Evolutionary conservation across 352 stramenopile genomes (phyloP), one percentile per base, ranked within the genome.

Genomic region (Pseudoperonospora humuli): DNA sequence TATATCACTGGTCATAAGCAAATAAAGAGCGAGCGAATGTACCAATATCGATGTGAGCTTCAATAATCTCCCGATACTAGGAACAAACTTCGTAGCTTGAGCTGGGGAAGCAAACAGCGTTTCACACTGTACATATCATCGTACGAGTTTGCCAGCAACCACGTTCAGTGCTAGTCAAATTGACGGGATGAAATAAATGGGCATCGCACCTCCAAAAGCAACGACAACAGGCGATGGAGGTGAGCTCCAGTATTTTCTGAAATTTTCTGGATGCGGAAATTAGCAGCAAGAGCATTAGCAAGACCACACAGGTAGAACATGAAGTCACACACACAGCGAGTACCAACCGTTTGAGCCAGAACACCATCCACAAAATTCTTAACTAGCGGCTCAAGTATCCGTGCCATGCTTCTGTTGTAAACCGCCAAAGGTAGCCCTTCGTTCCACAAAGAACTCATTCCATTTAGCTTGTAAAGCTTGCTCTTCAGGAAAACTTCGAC

Each of bases 381-480:
- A 18, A 78, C 57, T 17, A 93, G 46, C 11, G 77, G 80, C 10
- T 77, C 47, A 7, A 88, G 32, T 46, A 87, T 70, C 1, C 47
- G 48, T 25, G 63, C 60, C 45, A 75, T 64, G 24, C 78, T 50
- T 18, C 71, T 73, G 42, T 62, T 61, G 53, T 87, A 93, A 5
- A 86, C 70, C 1, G 50, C 36, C 0, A 43, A 8, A 1, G 70
- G 66, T 1, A 89, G 49, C 0, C 73, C 77, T 54, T 86, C 80
- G 7, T 62, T 61, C 80, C 80, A 93, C n/a, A 59, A 68, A 7
- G 61, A 52, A 15, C 51, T 70, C 20, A 87, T 67, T 13, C 52
- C 60, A 26, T 81, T 73, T 4, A 93, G 50, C 50, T 86, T 85
- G 56, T 84, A 83, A 10, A 89, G 47, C 3, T 49, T 39, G 11